phyloP scores from a whole-genome alignment of 2,329 filamentous ascomycete genomes.

The Ophiosphaerella narmari region DNA sequence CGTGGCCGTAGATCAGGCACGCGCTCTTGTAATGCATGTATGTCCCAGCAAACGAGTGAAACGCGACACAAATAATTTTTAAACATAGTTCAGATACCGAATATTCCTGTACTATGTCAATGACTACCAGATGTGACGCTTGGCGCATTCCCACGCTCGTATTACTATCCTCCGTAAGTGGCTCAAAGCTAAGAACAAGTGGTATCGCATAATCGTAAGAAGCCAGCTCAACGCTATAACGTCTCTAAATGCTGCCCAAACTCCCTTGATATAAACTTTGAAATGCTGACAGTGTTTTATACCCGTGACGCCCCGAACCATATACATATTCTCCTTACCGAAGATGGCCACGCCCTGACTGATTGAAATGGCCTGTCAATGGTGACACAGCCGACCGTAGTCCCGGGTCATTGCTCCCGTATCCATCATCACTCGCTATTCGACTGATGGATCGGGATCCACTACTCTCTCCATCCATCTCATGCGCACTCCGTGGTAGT shows the following conservation, averaged over 20 bases:
- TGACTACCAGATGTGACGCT: background rate
- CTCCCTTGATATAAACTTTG: background rate
- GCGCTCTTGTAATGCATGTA: too few relatives aligned
- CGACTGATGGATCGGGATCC: conserved; percentile 24
- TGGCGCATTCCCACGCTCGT: background rate
- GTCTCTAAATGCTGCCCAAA: background rate
- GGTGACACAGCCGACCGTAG: conserved; percentile 20
- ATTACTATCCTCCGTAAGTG: conserved; percentile 2
- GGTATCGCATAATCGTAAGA: background rate
- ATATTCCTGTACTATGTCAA: background rate
- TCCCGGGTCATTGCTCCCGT: conserved; percentile 8
- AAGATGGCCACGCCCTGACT: background rate
- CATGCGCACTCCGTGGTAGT: conserved; percentile 15
- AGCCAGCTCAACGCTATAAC: background rate
- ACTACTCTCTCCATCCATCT: conserved; percentile 25
- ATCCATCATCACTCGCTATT: conserved; percentile 29
- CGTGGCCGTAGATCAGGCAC: too few relatives aligned
- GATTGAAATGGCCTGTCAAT: conserved; percentile 15
- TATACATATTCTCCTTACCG: background rate
- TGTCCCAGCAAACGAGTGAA: too few relatives aligned
- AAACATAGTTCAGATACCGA: too few relatives aligned
- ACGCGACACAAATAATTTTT: too few relatives aligned
- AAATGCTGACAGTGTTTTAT: background rate
- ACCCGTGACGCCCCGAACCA: background rate
- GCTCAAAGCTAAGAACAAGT: background rate